These are phyloP conservation scores for Cicer bijugum DNA, from an alignment of 306 rosid genomes.

Conservation along the genomic window DNA sequence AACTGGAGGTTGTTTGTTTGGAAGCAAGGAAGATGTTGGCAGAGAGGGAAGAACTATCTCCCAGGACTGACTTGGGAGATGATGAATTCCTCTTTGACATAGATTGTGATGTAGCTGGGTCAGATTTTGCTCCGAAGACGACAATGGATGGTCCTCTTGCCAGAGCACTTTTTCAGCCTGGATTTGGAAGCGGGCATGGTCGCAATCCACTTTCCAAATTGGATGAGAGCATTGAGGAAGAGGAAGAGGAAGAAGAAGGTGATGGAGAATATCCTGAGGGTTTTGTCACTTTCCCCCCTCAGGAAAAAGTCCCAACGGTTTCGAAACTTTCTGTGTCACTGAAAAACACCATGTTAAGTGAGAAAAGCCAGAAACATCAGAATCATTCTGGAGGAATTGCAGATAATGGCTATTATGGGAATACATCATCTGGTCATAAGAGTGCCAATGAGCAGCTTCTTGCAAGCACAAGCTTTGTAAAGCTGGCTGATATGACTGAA, in stretches of 20 bases:
- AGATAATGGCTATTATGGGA: slow-evolving; percentile 57
- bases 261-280: slow-evolving; percentile 59
- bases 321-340: slow-evolving; percentile 70
- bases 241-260: slow-evolving; percentile 70
- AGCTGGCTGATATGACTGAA: slow-evolving; percentile 78
- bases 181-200: slow-evolving; percentile 49
- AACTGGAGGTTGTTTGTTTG: slow-evolving; percentile 86
- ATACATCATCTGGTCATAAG: slow-evolving; percentile 78
- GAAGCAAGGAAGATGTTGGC: slow-evolving; percentile 75
- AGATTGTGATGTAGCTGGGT: slow-evolving; percentile 67
- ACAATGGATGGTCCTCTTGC: slow-evolving; percentile 51
- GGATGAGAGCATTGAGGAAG: slow-evolving; percentile 84
- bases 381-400: slow-evolving; percentile 58
- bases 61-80: slow-evolving; percentile 56
- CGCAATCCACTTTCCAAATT: slow-evolving; percentile 71
- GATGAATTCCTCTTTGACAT: slow-evolving; percentile 73
- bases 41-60: slow-evolving; percentile 71
- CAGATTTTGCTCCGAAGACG: slow-evolving; percentile 43
- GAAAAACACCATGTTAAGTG: slow-evolving; percentile 59
- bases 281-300: slow-evolving; percentile 39
- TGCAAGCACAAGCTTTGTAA: slow-evolving; percentile 81
- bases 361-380: slow-evolving; percentile 59
- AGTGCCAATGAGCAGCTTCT: slow-evolving; percentile 97
- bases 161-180: slow-evolving; percentile 55
- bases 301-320: slow-evolving; percentile 49